These are phyloP conservation scores for cucumber (Cucumis sativus) DNA, from an alignment of 306 rosid species.

Conservation along the genomic window Cucumber_9930_V3 NC_026660.2:31082501-31083000, in stretches of 20 bases:
- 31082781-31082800: conserved; percentile 83
- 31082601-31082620: neutral
- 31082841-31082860: neutral
- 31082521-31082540: conserved; percentile 97
- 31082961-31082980: too few relatives aligned
- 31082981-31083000: too few relatives aligned
- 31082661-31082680: neutral
- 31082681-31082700: neutral
- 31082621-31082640: neutral
- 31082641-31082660: neutral
- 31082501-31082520: conserved; percentile 12
- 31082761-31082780: conserved; percentile 75
- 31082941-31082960: neutral
- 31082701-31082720: too few relatives aligned
- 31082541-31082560: conserved; percentile 81
- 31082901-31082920: too few relatives aligned
- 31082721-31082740: conserved; percentile 19
- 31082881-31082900: too few relatives aligned
- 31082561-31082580: conserved; percentile 69
- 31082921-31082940: too few relatives aligned
- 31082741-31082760: conserved; percentile 77
- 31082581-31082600: neutral
- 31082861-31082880: too few relatives aligned
- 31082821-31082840: neutral
- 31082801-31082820: conserved; percentile 38